Evolutionary conservation across 2,329 filamentous ascomycete species (phyloP).

Genomic region (Trichoderma asperellum): DNA sequence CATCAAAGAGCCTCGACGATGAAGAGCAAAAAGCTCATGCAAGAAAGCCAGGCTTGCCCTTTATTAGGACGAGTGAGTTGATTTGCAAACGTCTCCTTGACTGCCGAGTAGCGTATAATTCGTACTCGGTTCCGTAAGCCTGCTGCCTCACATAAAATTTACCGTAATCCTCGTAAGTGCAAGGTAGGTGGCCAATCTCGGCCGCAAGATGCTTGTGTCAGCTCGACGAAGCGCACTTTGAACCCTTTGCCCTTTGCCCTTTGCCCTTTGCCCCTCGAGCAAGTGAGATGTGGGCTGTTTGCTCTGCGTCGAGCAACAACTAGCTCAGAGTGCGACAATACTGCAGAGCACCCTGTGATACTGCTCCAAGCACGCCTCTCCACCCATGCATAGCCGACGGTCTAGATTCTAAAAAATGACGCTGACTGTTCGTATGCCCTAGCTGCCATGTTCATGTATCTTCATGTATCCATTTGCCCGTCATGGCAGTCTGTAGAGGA

Average conservation of each 20-base stretch:
- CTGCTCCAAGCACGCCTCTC: conserved; percentile 16
- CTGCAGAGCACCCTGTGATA: background rate
- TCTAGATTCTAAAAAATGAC: conserved; percentile 25
- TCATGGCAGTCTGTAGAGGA: background rate
- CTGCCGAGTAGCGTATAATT: background rate
- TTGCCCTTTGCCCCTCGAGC: background rate
- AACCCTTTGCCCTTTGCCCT: background rate
- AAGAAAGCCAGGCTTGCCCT: background rate
- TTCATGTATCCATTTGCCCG: conserved; percentile 8
- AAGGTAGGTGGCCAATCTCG: background rate
- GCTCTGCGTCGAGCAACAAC: background rate
- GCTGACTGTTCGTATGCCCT: background rate
- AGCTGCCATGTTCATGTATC: conserved; percentile 3
- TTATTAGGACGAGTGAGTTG: background rate
- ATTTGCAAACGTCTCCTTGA: background rate
- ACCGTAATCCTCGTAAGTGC: background rate
- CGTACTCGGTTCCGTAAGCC: background rate
- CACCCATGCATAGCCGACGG: conserved; percentile 20
- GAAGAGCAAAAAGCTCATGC: background rate
- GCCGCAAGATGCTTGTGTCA: background rate
- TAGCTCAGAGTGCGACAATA: background rate
- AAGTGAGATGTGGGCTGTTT: background rate
- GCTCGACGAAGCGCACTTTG: background rate
- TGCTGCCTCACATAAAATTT: background rate
- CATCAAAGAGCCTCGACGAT: background rate